Evolutionary conservation across 2,329 filamentous ascomycete genomes (phyloP).

Genomic region (Aureobasidium sp.): DNA sequence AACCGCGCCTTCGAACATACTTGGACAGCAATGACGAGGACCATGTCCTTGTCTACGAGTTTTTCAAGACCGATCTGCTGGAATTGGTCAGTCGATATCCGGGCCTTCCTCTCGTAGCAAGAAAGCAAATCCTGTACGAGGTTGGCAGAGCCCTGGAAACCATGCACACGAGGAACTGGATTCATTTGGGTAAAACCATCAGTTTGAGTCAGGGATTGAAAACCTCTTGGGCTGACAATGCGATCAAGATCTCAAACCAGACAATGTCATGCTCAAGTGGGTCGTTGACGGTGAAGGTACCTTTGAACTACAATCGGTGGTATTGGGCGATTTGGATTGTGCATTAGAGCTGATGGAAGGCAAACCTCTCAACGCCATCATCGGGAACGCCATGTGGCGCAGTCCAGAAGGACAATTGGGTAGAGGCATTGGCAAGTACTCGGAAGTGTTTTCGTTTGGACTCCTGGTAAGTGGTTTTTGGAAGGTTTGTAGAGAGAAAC

Average conservation of each 20-base stretch:
- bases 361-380: background rate
- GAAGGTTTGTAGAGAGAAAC: too few species aligned
- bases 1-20: background rate
- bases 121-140: background rate
- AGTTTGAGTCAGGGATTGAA: background rate
- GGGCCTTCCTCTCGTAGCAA: background rate
- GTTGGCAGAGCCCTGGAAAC: background rate
- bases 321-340: background rate
- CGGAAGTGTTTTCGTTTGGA: background rate
- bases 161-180: background rate
- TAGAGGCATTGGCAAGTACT: background rate
- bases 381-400: background rate
- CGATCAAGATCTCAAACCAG: background rate
- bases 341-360: background rate
- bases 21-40: background rate
- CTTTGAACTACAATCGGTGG: background rate
- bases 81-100: background rate
- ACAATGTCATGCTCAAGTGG: background rate
- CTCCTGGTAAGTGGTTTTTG: background rate
- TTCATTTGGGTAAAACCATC: background rate
- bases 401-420: background rate
- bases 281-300: background rate
- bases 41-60: background rate
- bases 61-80: background rate
- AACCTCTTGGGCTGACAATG: background rate